These are phyloP conservation scores for Musa itinerans DNA, from an alignment of 176 grass and related monocot species.

Conservation along the genomic window DNA sequence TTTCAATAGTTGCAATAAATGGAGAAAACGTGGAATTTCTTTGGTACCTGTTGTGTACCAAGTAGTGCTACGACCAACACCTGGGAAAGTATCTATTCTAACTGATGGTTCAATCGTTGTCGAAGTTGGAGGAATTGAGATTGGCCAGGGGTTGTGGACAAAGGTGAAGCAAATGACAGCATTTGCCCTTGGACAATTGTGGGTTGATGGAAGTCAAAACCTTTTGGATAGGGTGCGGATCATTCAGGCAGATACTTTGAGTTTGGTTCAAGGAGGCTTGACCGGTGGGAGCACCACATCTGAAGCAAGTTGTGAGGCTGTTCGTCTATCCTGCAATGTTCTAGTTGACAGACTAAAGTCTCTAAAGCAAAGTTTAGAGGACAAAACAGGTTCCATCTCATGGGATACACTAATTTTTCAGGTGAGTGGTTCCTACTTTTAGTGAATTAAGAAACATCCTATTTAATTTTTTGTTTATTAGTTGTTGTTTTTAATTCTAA, in stretches of 20 bases:
- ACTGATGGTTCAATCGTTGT: slow-evolving; percentile 82
- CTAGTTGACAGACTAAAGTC: slow-evolving; percentile 62
- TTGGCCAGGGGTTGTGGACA: slow-evolving; percentile 94
- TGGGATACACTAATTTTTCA: slow-evolving; percentile 67
- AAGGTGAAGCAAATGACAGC: slow-evolving; percentile 93
- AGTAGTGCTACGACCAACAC: slow-evolving; percentile 47
- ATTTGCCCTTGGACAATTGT: slow-evolving; percentile 70
- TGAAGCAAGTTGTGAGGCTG: slow-evolving; percentile 80
- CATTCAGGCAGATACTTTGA: slow-evolving; percentile 83
- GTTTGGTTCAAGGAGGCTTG: slow-evolving; percentile 77
- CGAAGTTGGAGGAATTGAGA: slow-evolving; percentile 97
- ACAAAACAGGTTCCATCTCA: slow-evolving; percentile 38
- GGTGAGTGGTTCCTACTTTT: slow-evolving; percentile 21
- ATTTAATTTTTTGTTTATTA: not conserved
- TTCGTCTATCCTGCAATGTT: slow-evolving; percentile 55
- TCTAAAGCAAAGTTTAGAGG: slow-evolving; percentile 63
- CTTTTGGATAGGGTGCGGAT: slow-evolving; percentile 64
- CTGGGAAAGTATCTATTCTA: slow-evolving; percentile 77
- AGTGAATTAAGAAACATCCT: not conserved
- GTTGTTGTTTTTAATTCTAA: not conserved
- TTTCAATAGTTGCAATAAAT: slow-evolving; percentile 68
- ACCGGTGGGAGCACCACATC: slow-evolving; percentile 92
- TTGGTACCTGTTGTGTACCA: slow-evolving; percentile 62
- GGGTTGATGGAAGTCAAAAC: slow-evolving; percentile 43
- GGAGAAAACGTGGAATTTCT: slow-evolving; percentile 77